Evolutionary conservation across 1,284 basidiomycete species (phyloP), one percentile per base, ranked within the genome.

Genomic region (Leccinum solheimii): DNA sequence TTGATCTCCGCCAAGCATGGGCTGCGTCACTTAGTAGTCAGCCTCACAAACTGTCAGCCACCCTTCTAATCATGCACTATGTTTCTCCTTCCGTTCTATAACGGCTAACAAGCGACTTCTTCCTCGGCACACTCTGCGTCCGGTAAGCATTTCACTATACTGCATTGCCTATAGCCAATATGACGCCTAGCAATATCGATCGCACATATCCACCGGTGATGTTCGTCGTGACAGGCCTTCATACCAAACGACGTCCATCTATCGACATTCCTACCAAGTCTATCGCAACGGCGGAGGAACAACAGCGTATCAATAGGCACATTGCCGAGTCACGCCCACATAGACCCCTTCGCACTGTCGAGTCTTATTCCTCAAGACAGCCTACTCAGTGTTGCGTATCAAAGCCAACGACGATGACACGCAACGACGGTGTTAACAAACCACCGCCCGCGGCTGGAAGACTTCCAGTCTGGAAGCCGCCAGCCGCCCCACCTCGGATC

Each of bases 211-310:
- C 40, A 43, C 23, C 1, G 38, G 55, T 60, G n/a, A 69, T 69
- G 69, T 72, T 72, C 32, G 62, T 69, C 27, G 69, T 72, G 13
- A 54, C 68, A 62, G 67, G 62, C n/a, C 60, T 69, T 38, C 59
- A 71, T 32, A 69, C 60, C 30, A 72, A 72, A 27, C 68, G 70
- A 58, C 68, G 62, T 21, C 60, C 57, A 0, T 9, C 11, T 10
- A 54, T 27, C 6, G 16, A 10, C 34, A 27, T 43, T 11, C 14
- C 13, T 26, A 21, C 26, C 55, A 60, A 57, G 16, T 27, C 30
- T 9, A 32, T 26, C 4, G n/a, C 9, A 6, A 32, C 43, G 27
- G 32, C 9, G 19, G 21, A 43, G 49, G 60, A 27, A 30, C 50
- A 59, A 43, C 54, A 51, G 8, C 4, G 36, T 38, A n/a, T 50